These are phyloP conservation scores for Astragalus membranaceus DNA, from an alignment of 306 rosid species.

Conservation along the genomic window DNA sequence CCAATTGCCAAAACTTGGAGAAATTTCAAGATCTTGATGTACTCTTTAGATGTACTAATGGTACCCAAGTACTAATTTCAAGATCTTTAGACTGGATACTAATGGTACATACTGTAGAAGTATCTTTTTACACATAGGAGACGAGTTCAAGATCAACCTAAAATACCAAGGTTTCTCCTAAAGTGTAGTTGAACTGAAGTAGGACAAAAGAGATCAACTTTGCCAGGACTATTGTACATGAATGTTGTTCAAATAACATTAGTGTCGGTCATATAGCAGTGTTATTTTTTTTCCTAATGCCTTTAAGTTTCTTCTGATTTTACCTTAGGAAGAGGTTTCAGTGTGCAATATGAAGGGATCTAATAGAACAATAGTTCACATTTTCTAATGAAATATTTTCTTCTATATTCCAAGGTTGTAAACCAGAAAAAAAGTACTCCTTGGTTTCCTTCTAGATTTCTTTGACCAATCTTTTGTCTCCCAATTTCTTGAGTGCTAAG, in stretches of 20 bases:
- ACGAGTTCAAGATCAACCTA: conserved; percentile 1
- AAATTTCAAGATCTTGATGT: background rate
- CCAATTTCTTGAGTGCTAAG: background rate
- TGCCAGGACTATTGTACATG: background rate
- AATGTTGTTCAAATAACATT: background rate
- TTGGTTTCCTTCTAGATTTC: background rate
- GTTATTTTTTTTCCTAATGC: background rate
- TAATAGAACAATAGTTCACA: background rate
- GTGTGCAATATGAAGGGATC: background rate
- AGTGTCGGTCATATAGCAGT: background rate
- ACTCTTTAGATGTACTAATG: background rate
- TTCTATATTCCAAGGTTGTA: background rate
- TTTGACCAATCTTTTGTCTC: background rate
- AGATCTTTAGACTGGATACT: background rate
- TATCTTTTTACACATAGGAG: background rate
- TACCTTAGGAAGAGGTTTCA: conserved; percentile 4
- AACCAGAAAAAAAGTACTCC: background rate
- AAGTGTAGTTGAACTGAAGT: background rate
- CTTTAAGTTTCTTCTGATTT: conserved; percentile 9
- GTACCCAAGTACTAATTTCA: background rate
- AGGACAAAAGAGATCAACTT: background rate
- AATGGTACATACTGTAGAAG: background rate
- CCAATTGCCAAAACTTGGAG: background rate
- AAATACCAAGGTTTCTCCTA: background rate
- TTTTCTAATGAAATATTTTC: conserved; percentile 4